Evolutionary conservation across 345 rosid species (phyloP), one percentile per base, ranked within the genome.

Genomic region (Lepidium aucheri): DNA sequence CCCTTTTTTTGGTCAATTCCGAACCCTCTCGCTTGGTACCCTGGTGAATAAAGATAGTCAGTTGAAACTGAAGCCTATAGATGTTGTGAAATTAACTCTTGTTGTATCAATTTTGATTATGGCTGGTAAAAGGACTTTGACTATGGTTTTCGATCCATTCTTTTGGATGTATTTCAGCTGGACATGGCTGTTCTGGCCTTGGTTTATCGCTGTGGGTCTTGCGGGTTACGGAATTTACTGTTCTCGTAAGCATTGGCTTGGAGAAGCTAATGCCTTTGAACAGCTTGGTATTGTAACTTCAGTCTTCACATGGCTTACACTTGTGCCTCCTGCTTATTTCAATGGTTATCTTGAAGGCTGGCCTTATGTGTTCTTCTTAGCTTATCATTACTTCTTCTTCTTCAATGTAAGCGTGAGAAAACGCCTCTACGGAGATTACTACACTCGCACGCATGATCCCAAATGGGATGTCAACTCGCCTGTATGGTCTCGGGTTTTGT

Each of bases 141-240:
- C 72, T 45, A 70, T 81, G 77, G 53, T 68, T 14, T 63, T 86
- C 16, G 80, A 79, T 67, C 97, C 97, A 2, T 90, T 90, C 74
- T 88, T 90, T 73, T 90, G 94, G 94, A 80, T 85, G 89, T 86
- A 90, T 78, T 88, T 90, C 65, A 88, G 91, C 90, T 86, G 95
- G 96, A 81, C 83, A 45, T 90, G 91, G 97, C 44, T 90, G 75
- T 88, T 93, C 78, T 88, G 97, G 98, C 98, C 97, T 14, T 90
- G 94, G 97, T 72, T 72, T 46, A 80, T 82, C 66, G 96, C 91
- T 53, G 4, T 82, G n/a, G 77, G 77, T 4, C 67, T 85, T 39
- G 96, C 83, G 4, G 46, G 70, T 62, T 85, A 84, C 30, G 97
- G 96, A 8, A 15, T 82, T 0, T 83, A 80, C 77, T 81, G 90